A percentile compares a stretch with the other conserved stretches of the same genome.
Conservation (phyloP, 2,329 filamentous ascomycete species). For the Pseudogymnoascus sp. region DNA sequence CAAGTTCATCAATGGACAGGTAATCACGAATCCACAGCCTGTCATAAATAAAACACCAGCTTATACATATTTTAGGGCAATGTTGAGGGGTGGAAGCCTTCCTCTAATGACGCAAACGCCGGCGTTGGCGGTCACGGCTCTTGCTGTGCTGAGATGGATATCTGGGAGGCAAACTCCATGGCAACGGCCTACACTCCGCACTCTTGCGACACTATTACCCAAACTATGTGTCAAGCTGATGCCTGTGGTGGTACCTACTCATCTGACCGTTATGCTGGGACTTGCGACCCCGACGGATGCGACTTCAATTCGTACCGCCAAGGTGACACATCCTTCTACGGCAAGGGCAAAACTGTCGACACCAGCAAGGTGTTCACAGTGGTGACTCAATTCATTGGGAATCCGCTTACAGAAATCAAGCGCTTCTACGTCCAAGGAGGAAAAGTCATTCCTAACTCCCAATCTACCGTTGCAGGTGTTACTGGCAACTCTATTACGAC, state of each 20-base stretch:
- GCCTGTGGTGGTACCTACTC: slow-evolving; percentile 34
- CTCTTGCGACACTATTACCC: slow-evolving; percentile 40
- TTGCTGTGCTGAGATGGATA: slow-evolving; percentile 63
- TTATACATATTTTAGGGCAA: slow-evolving; percentile 37
- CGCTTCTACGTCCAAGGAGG: slow-evolving; percentile 52
- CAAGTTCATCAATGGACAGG: slow-evolving; percentile 46
- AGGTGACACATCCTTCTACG: slow-evolving; percentile 50
- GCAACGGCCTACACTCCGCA: slow-evolving; percentile 52
- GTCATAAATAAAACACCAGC: slow-evolving; percentile 19
- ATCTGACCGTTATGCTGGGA: slow-evolving; percentile 42
- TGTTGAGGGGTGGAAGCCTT: slow-evolving; percentile 42
- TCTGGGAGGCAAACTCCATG: slow-evolving; percentile 57
- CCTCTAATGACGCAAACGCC: slow-evolving; percentile 42
- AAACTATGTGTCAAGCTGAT: slow-evolving; percentile 35
- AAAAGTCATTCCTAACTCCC: slow-evolving; percentile 43
- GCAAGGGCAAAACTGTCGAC: slow-evolving; percentile 45
- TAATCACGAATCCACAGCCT: slow-evolving; percentile 31
- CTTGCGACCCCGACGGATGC: slow-evolving; percentile 54
- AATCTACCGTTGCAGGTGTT: slow-evolving; percentile 38
- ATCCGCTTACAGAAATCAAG: slow-evolving; percentile 44
- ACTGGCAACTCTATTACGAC: slow-evolving; percentile 46
- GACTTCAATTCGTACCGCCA: slow-evolving; percentile 55
- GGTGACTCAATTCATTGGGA: slow-evolving; percentile 51
- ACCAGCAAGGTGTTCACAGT: slow-evolving; percentile 47
- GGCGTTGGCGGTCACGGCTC: slow-evolving; percentile 47